These are phyloP conservation scores for Colletotrichum sp. DNA, from an alignment of 2,329 filamentous ascomycete genomes.

Conservation along the genomic window DNA sequence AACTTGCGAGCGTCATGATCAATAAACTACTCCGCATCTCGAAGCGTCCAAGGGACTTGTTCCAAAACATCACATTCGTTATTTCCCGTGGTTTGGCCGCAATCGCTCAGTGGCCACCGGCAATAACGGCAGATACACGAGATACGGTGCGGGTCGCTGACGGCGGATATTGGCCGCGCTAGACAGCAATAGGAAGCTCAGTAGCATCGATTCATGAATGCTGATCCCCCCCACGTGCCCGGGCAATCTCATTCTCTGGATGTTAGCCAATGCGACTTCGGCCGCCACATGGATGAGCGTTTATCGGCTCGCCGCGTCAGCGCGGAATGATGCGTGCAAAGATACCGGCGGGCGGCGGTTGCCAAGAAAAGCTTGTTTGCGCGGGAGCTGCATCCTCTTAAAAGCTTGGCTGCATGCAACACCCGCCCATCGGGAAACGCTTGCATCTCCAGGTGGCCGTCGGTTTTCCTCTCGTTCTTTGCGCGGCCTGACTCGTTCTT, in stretches of 20 bases:
- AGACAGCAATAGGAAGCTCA: slow-evolving; percentile 1
- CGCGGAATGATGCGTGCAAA: not conserved
- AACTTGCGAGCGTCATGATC: not conserved
- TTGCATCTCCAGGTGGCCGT: not conserved
- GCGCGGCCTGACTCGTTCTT: not conserved
- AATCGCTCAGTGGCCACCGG: not conserved
- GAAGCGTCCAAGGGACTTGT: no score
- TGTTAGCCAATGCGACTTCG: not conserved
- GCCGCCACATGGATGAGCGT: not conserved
- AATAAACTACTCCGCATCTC: not conserved
- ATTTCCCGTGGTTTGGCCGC: not conserved
- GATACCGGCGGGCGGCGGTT: not conserved
- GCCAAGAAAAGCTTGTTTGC: not conserved
- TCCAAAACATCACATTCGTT: not conserved
- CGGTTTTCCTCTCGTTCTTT: not conserved
- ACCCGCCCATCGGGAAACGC: not conserved
- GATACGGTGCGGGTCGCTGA: not conserved
- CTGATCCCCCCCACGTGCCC: not conserved
- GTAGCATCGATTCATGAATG: not conserved
- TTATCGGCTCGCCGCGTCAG: not conserved
- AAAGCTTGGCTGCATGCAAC: slow-evolving; percentile 7
- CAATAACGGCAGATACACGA: not conserved
- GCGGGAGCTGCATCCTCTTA: not conserved
- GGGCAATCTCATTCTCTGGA: not conserved
- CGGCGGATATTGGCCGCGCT: not conserved